Conservation (phyloP, 1,284 basidiomycete genomes). For the Apiotrichum domesticum region DNA sequence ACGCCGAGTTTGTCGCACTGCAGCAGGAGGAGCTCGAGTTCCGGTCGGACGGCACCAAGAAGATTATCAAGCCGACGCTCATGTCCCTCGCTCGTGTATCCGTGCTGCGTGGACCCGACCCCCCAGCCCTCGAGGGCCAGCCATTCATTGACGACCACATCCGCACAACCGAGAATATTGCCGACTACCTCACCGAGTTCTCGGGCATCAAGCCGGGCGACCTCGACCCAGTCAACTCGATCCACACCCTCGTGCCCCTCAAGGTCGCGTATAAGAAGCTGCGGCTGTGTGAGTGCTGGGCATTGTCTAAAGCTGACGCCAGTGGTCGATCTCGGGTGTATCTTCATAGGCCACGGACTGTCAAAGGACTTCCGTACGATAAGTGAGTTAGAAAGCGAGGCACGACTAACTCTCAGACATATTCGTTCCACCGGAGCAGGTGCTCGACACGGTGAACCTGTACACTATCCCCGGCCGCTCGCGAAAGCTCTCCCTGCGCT, state of each 20-base stretch:
- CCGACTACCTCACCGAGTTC: constrained; percentile 94
- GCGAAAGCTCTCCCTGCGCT: constrained; percentile 83
- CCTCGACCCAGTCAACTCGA: constrained; percentile 74
- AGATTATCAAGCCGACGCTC: constrained; percentile 81
- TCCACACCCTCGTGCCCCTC: constrained; percentile 83
- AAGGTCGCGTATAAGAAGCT: constrained; percentile 98
- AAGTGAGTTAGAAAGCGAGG: constrained; percentile 56
- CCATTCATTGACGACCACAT: constrained; percentile 99
- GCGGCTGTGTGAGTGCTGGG: constrained; percentile 54
- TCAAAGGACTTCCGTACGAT: constrained; percentile 99
- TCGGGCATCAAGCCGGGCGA: constrained; percentile 94
- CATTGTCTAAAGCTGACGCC: constrained; percentile 1
- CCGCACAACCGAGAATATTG: constrained; percentile 86
- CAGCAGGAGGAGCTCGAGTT: constrained; percentile 96
- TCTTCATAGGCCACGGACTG: constrained; percentile 97
- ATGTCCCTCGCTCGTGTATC: constrained; percentile 92
- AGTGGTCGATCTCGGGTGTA: constrained; percentile 88
- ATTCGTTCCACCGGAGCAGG: constrained; percentile 87
- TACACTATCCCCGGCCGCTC: constrained; percentile 78
- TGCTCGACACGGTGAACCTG: constrained; percentile 93
- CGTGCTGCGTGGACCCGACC: constrained; percentile 78
- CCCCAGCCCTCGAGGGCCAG: constrained; percentile 58
- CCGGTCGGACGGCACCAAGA: constrained; percentile 88
- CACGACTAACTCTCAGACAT: constrained; percentile 59
- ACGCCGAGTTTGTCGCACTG: constrained; percentile 96